These are phyloP conservation scores for Nigrospora oryzae DNA, from an alignment of 2,329 filamentous ascomycete species.

Conservation along the genomic window DNA sequence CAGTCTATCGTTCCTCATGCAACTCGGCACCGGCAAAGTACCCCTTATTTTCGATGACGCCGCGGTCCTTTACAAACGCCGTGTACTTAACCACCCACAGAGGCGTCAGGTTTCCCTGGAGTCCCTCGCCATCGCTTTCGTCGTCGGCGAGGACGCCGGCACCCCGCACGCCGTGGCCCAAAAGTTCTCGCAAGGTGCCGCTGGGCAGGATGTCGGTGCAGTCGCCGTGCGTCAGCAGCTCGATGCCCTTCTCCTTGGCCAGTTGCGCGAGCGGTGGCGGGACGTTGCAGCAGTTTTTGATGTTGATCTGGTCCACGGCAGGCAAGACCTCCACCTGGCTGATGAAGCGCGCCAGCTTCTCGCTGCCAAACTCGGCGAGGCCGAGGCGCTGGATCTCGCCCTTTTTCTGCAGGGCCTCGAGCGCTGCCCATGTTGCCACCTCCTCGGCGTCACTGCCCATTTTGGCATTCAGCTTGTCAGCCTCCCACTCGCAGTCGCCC, in stretches of 20 bases:
- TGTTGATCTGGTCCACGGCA: constrained; percentile 89
- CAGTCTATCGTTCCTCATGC: not conserved
- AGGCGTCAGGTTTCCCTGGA: constrained; percentile 72
- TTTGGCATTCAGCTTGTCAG: constrained; percentile 50
- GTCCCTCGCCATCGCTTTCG: constrained; percentile 42
- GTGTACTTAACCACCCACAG: constrained; percentile 98
- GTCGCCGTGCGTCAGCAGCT: constrained; percentile 89
- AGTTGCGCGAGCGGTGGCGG: constrained; percentile 78
- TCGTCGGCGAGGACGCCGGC: constrained; percentile 65
- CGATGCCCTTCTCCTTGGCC: constrained; percentile 75
- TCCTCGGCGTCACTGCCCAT: constrained; percentile 62
- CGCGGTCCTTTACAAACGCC: constrained; percentile 84
- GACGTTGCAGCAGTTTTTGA: constrained; percentile 91
- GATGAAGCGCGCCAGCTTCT: constrained; percentile 73
- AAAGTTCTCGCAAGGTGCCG: constrained; percentile 75
- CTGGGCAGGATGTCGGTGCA: constrained; percentile 83
- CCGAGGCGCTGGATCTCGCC: constrained; percentile 71
- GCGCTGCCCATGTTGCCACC: constrained; percentile 57
- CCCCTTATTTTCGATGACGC: constrained; percentile 96
- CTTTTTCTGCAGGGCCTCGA: constrained; percentile 65
- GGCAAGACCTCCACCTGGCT: constrained; percentile 63
- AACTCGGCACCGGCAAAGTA: constrained; percentile 86
- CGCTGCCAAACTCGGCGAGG: constrained; percentile 83
- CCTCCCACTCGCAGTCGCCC: constrained; percentile 78
- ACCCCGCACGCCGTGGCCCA: constrained; percentile 64